These are phyloP conservation scores for Boechera retrofracta DNA, from an alignment of 345 rosid species.

Conservation along the genomic window DNA sequence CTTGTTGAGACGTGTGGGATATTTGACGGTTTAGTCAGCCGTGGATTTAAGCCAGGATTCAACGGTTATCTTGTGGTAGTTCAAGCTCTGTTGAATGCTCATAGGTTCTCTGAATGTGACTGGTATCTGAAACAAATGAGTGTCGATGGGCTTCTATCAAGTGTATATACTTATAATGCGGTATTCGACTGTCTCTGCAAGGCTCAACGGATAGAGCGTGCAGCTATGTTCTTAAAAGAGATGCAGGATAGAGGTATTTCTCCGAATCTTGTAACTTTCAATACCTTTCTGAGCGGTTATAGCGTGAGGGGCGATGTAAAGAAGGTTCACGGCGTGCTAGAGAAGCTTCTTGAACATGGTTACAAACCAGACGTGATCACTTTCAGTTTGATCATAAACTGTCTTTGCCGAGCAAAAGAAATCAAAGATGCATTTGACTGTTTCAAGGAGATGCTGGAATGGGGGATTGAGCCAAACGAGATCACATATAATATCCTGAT, in stretches of 20 bases:
- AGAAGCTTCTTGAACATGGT: slow-evolving; percentile 63
- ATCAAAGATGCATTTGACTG: slow-evolving; percentile 82
- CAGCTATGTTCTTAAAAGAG: slow-evolving; percentile 51
- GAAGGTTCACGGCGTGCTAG: slow-evolving; percentile 52
- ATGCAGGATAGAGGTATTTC: slow-evolving; percentile 60
- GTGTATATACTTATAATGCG: slow-evolving; percentile 69
- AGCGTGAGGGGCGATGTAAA: slow-evolving; percentile 56
- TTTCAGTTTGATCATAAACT: slow-evolving; percentile 73
- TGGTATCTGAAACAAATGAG: slow-evolving; percentile 57
- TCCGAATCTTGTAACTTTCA: slow-evolving; percentile 84
- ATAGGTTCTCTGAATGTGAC: slow-evolving; percentile 58
- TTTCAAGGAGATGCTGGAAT: slow-evolving; percentile 76
- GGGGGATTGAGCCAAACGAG: slow-evolving; percentile 81
- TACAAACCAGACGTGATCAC: slow-evolving; percentile 78
- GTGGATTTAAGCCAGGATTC: slow-evolving; percentile 71
- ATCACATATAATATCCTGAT: slow-evolving; percentile 73
- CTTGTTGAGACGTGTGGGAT: slow-evolving; percentile 62
- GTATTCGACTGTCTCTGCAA: slow-evolving; percentile 83
- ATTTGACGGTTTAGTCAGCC: slow-evolving; percentile 54
- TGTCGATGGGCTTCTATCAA: slow-evolving; percentile 54
- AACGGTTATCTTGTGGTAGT: slow-evolving; percentile 59
- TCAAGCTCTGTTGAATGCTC: slow-evolving; percentile 62
- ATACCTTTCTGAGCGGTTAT: slow-evolving; percentile 71
- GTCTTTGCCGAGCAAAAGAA: slow-evolving; percentile 68
- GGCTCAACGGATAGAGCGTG: slow-evolving; percentile 57